phyloP scores from a whole-genome alignment of 345 rosid species.

The Melaleuca alternifolia region DNA sequence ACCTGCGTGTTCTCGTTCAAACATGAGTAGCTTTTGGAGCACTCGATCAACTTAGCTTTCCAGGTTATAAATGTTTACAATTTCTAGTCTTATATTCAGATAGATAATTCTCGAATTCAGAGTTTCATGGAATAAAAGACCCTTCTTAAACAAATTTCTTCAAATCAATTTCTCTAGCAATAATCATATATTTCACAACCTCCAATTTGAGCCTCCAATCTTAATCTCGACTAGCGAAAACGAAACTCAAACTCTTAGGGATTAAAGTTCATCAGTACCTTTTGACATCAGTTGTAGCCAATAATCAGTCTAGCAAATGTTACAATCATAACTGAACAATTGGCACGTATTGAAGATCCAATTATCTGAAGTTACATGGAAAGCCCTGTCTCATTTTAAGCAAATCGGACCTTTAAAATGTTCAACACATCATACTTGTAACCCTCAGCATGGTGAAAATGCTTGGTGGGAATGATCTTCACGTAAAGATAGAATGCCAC shows the following conservation, averaged over 20 bases:
- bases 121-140: neutral
- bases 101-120: neutral
- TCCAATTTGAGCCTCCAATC: neutral
- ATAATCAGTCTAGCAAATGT: too few relatives aligned
- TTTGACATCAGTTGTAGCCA: neutral
- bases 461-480: constrained; percentile 7
- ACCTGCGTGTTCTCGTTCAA: too few relatives aligned
- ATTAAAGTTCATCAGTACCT: neutral
- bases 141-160: neutral
- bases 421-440: neutral
- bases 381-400: neutral
- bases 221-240: neutral
- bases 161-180: neutral
- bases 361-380: neutral
- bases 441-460: neutral
- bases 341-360: neutral
- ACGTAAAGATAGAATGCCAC: constrained; percentile 12
- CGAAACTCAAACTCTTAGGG: neutral
- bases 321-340: neutral
- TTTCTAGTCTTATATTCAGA: neutral
- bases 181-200: neutral
- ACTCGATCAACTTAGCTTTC: neutral
- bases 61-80: neutral
- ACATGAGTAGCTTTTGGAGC: neutral
- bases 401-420: neutral